Evolutionary conservation across 495 filamentous ascomycete genomes (phyloP), one percentile per base, ranked within the genome.

Genomic region (Parachaetomium inaequale): DNA sequence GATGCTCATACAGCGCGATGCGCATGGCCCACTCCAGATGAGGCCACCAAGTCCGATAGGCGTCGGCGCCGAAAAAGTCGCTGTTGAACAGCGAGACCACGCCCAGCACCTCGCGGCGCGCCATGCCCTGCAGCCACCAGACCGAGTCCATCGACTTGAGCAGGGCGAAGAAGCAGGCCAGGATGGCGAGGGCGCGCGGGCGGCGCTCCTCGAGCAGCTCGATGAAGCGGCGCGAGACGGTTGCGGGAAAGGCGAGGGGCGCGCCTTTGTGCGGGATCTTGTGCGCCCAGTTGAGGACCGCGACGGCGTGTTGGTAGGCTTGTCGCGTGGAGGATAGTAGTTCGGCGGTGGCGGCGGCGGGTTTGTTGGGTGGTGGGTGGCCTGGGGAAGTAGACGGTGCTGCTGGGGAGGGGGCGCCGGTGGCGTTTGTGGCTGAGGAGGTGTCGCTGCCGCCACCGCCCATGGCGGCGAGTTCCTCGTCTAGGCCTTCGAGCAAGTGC

Each of bases 51-150:
- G 78, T 72, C 19, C 68, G 60, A 47, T 75, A 74, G 17, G 70
- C 68, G 23, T 75, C 71, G 3, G 71, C 66, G 2, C 73, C 71
- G 43, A 75, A 72, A 55, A 77, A 75, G 29, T 80, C 77, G 6
- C 72, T 72, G 61, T 79, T 75, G 69, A 85, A 77, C 4, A 83
- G 64, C 43, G 73, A 74, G 19, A 80, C 74, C 19, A 85, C 81
- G 8, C 82, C 82, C 52, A 81, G 76, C 3, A 84, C 80, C 62
- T 85, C 82, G 56, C 79, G 76, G 17, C 80, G 76, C 38, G 81
- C 78, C 63, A 83, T 77, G n/a, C 81, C 82, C 53, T 82, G 72
- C 46, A 85, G 67, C 82, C 82, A 85, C 82, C 82, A 85, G 14
- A 83, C 68, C 28, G 72, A 65, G 58, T 84, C 82, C 15, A 82